Base-by-base conservation (phyloP, 2,329 filamentous ascomycete genomes). In the Pseudocercospora eumusae region DNA sequence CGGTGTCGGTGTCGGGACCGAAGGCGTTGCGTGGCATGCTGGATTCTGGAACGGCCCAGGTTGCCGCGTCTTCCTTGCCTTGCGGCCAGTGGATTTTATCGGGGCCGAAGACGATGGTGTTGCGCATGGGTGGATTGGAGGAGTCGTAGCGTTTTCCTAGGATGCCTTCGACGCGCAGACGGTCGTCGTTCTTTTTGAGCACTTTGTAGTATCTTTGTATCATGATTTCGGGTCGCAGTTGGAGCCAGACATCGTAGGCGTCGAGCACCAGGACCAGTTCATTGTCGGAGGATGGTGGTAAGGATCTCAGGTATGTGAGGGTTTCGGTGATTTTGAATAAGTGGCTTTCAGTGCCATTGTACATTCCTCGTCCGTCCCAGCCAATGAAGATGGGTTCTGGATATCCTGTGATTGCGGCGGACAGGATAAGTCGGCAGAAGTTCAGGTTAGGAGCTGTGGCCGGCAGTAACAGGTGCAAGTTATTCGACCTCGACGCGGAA, bases 201-300 rank as follows among this genome's bases (percentile, higher is more conserved):
- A 85, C 75, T 13, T 79, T 75, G 65, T 86, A 83, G 72, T 89
- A 90, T 47, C 87, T 81, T 65, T 82, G 76, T 25, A 90, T 81
- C 66, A 90, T 75, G 20, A 89, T 79, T 45, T 87, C 83, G 2
- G 85, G 82, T 0, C 86, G 86, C 2, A 90, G 77, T 71, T 90
- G 88, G 62, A 89, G 85, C 76, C 86, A 85, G 1, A 86, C 79
- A 62, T 89, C 85, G 71, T 85, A 82, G 1, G 83, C 86, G 70
- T 90, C 87, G 5, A 87, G 80, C 52, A 89, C 79, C 61, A 89
- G 75, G 7, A 88, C 81, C 27, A 91, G 74, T 70, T 90, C 88
- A 4, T 72, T 66, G 52, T 74, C 70, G 10, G 65, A 59, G 3
- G 60, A 56, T 4, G 64, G 31, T 6, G 61, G 63, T 15, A 74